Evolutionary conservation across 108 stramenopile species (phyloP), one percentile per base, ranked within the genome.

Genomic region (Aurantiochytrium sp.): DNA sequence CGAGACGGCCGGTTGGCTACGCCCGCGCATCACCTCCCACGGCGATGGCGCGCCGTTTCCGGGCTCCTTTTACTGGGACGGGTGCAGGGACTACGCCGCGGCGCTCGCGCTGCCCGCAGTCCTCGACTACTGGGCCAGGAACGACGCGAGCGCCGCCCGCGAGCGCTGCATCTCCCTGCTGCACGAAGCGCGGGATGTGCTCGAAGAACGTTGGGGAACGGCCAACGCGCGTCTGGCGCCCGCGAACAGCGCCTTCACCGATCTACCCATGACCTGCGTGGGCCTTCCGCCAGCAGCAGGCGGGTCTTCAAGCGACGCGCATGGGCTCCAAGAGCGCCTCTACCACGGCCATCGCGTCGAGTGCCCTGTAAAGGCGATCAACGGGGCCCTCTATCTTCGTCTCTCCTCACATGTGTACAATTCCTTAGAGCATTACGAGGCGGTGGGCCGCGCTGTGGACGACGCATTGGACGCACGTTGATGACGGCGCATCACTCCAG

Each of bases 41-140:
- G 88, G 88, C 1, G 21, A 4, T 6, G 55, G 68, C 4, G 32
- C 54, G 55, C 22, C 31, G 37, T 86, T 55, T 34, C 55, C 54
- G 4, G 54, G 55, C 0, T 21, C 27, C 5, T 86, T 86, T 55
- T 22, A 68, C 10, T 86, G 86, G 86, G 86, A 86, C 42, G 86
- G 86, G 10, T 86, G 86, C 37, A 8, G 86, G 8, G 86, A 86
- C 37, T 86, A 86, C 31, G 54, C 86, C 36, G 37, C 86, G 19
- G 86, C 54, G 5, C 86, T 86, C 4, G 54, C 54, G 10, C 21
- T 86, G 22, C 86, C 86, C 0, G 86, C 36, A 12, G 54, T 86
- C 30, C 86, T 86, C 22, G 54, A 86, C 17, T 86, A 22, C 32
- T 86, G 86, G 86, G 1, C 0, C 1, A 10, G 19, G 59, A 8